Conservation (phyloP, 306 rosid species). For the Acacia melanoxylon region DNA sequence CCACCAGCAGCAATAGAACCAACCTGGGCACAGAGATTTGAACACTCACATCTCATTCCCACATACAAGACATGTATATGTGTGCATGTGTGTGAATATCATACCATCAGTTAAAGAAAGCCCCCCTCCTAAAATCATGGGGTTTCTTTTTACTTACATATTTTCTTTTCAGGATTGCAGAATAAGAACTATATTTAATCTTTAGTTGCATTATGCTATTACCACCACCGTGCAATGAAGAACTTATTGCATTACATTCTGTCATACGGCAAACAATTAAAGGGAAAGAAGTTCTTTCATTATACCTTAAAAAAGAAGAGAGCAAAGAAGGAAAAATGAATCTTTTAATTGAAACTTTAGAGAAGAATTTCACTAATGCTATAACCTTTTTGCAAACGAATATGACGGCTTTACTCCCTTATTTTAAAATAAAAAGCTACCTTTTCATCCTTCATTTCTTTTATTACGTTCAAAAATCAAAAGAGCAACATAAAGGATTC, state of each 20-base stretch:
- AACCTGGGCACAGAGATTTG: slow-evolving; percentile 50
- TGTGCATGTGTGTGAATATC: background rate
- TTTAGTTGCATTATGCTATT: background rate
- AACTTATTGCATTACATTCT: background rate
- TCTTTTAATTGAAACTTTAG: background rate
- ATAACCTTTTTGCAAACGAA: background rate
- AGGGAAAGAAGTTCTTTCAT: background rate
- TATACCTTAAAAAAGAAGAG: background rate
- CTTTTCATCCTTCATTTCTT: background rate
- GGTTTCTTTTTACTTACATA: background rate
- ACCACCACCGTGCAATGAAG: background rate
- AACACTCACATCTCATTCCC: slow-evolving; percentile 10
- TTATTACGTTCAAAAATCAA: background rate
- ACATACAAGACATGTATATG: background rate
- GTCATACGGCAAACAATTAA: background rate
- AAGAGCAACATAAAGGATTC: background rate
- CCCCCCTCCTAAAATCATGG: background rate
- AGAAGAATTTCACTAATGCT: background rate
- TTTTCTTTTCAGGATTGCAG: background rate
- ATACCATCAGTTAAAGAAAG: background rate
- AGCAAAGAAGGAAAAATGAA: background rate
- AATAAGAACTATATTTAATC: background rate
- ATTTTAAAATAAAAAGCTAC: background rate
- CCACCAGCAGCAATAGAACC: slow-evolving; percentile 98
- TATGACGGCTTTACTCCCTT: background rate